A percentile compares a stretch with the other conserved stretches of the same genome.
Conservation (phyloP, 2,329 filamentous ascomycete species). For the Trichoderma afroharzianum region DNA sequence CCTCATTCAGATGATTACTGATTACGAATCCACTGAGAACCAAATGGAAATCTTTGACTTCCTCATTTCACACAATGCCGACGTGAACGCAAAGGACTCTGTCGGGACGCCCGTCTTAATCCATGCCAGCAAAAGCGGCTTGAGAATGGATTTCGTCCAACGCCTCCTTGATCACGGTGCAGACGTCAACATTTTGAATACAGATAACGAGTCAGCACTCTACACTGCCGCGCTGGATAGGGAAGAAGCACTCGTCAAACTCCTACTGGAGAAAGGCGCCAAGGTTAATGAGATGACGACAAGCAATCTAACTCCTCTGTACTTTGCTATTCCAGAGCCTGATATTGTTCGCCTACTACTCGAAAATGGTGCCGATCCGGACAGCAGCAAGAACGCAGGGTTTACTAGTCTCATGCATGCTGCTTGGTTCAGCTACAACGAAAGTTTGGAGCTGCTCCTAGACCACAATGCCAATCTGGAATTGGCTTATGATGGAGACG, state of each 20-base stretch:
- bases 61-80: conserved; percentile 13
- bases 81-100: conserved; percentile 13
- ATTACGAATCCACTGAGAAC: conserved; percentile 3
- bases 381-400: not conserved
- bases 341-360: conserved; percentile 3
- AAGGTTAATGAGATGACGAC: conserved; percentile 19
- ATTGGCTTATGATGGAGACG: conserved; percentile 1
- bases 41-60: conserved; percentile 14
- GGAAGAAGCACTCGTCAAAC: conserved; percentile 11
- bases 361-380: conserved; percentile 16
- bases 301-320: conserved; percentile 2
- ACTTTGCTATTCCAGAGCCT: not conserved
- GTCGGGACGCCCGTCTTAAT: conserved; percentile 2
- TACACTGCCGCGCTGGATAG: not conserved
- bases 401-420: conserved; percentile 16
- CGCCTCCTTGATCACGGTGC: conserved; percentile 18
- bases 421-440: conserved; percentile 8
- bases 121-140: not conserved
- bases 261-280: conserved; percentile 19
- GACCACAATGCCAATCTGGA: conserved; percentile 11
- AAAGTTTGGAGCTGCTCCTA: conserved; percentile 3
- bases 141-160: not conserved
- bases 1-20: conserved; percentile 4
- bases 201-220: not conserved
- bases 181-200: conserved; percentile 1